Evolutionary conservation across 176 grass and related monocot genomes (phyloP).

Genomic region (Aegilops sharonensis): DNA sequence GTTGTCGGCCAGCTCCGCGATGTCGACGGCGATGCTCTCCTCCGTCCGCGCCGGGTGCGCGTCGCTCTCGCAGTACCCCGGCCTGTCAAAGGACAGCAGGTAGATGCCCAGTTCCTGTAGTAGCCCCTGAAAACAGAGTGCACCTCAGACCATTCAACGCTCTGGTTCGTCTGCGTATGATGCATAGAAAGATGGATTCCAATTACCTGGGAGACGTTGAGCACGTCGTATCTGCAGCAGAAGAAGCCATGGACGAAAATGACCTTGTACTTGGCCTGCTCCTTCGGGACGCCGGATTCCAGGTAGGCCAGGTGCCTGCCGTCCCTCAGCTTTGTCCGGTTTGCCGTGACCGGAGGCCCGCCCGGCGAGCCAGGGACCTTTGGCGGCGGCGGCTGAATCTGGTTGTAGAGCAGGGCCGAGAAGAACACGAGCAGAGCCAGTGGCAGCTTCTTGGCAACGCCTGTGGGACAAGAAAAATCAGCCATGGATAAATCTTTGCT

Average conservation of each 20-base stretch:
- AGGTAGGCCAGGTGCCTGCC: constrained; percentile 72
- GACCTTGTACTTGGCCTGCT: constrained; percentile 59
- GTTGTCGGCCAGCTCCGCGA: constrained; percentile 59
- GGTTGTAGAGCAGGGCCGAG: constrained; percentile 40
- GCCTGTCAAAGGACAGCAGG: constrained; percentile 59
- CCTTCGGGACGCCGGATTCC: constrained; percentile 57
- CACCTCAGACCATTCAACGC: background rate
- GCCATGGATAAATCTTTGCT: no score
- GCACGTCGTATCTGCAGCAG: constrained; percentile 53
- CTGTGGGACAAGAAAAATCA: background rate
- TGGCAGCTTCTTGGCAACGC: background rate
- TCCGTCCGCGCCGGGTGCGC: constrained; percentile 39
- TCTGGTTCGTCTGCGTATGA: background rate
- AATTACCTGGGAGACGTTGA: constrained; percentile 19
- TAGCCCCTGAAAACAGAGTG: constrained; percentile 19
- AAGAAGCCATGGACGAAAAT: constrained; percentile 77
- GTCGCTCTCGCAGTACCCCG: constrained; percentile 68
- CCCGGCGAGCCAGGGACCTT: constrained; percentile 40
- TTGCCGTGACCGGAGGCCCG: constrained; percentile 50
- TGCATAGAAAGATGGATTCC: background rate
- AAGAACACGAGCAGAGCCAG: constrained; percentile 26
- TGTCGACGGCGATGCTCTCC: constrained; percentile 58
- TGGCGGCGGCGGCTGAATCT: constrained; percentile 42
- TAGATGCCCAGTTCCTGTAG: constrained; percentile 55
- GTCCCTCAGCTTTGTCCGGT: constrained; percentile 53